Conservation (phyloP, 176 grass and related monocot genomes). For the Phoenix dactylifera region DNA sequence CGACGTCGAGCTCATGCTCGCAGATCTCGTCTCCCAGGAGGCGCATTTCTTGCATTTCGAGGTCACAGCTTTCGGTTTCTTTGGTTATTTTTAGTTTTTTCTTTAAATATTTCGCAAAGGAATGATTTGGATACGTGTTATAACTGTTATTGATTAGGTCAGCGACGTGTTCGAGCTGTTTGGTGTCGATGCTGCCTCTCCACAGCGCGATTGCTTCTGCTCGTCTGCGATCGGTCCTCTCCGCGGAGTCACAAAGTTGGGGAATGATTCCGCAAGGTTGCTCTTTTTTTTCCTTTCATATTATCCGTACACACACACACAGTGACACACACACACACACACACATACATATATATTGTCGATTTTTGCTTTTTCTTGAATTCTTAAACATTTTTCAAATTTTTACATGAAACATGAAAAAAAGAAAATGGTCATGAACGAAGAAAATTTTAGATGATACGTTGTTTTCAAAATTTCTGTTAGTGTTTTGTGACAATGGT, state of each 20-base stretch:
- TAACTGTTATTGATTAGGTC: conserved; percentile 21
- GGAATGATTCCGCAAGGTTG: conserved; percentile 71
- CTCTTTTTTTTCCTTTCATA: not conserved
- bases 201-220: conserved; percentile 58
- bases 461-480: too few species aligned
- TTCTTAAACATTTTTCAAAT: too few species aligned
- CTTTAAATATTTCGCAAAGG: too few species aligned
- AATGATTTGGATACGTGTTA: too few species aligned
- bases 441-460: too few species aligned
- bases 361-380: too few species aligned
- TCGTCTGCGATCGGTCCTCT: conserved; percentile 43
- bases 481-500: too few species aligned
- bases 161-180: conserved; percentile 30
- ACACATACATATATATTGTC: too few species aligned
- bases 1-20: not conserved
- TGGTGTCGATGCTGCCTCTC: conserved; percentile 53
- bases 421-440: too few species aligned
- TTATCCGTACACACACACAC: too few species aligned
- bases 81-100: not conserved
- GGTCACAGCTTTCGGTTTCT: conserved; percentile 17
- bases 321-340: too few species aligned
- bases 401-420: too few species aligned
- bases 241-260: conserved; percentile 59
- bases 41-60: conserved; percentile 36
- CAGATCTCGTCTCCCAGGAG: not conserved